These are phyloP conservation scores for Vitis labrusca DNA, from an alignment of 164 flowering plant genomes.

Conservation along the genomic window DNA sequence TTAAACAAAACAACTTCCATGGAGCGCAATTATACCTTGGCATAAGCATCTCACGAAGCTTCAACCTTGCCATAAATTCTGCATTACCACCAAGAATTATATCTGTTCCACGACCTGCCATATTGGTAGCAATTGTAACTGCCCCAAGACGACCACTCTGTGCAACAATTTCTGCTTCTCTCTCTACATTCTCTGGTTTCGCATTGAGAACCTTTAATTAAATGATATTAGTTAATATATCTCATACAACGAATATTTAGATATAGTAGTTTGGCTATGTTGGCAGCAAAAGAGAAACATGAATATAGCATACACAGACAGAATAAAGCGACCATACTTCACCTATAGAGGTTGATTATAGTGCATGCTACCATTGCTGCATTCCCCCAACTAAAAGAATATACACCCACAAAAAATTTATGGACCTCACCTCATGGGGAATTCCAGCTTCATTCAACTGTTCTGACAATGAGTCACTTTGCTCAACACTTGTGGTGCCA, in stretches of 20 bases:
- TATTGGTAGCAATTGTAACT: conserved; percentile 97
- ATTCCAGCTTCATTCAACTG: conserved; percentile 86
- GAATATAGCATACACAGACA: neutral
- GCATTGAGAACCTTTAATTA: conserved; percentile 86
- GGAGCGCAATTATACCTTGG: conserved; percentile 66
- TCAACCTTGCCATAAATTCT: conserved; percentile 94
- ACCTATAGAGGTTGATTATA: neutral
- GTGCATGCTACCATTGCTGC: neutral
- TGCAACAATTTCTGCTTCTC: conserved; percentile 99
- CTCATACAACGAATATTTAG: neutral
- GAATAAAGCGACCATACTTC: neutral
- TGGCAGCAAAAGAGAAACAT: neutral
- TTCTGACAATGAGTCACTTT: conserved; percentile 80
- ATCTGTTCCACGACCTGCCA: conserved; percentile 99
- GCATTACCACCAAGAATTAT: conserved; percentile 99
- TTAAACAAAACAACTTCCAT: neutral
- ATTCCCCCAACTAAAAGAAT: neutral
- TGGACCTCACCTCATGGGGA: conserved; percentile 79
- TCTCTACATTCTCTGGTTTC: conserved; percentile 98
- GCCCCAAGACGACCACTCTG: conserved; percentile 98
- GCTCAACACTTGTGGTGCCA: conserved; percentile 99
- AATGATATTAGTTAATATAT: conserved; percentile 6
- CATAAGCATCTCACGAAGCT: conserved; percentile 96
- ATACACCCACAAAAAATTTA: neutral
- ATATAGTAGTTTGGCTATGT: neutral